Evolutionary conservation across 2,329 filamentous ascomycete species (phyloP), one percentile per base, ranked within the genome.

Genomic region (Cytospora mali): DNA sequence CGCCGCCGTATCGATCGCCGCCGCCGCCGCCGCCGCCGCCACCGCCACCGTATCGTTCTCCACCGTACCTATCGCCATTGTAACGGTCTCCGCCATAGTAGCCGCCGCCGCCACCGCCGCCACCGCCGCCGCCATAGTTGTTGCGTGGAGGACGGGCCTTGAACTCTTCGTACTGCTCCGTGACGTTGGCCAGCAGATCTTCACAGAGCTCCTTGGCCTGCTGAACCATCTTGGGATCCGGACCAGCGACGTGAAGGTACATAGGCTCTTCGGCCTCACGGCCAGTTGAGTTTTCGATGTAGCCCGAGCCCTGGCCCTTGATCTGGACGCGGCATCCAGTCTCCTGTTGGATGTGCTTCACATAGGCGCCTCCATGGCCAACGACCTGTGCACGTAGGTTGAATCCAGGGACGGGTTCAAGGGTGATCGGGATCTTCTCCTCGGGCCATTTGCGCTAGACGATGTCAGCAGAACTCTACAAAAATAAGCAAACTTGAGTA

Each of bases 331-430:
- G 91, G 75, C 95, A 98, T 66, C 91, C 86, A 16, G 95, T 98
- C 76, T 97, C 93, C 73, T 93, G 88, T 77, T 98, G 95, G 68
- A 99, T 98, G 73, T 97, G 94, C 77, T 99, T 99, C 65, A 99
- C 95, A 73, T 98, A 97, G 50, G 92, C 90, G 64, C 95, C 95
- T 33, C 93, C 93, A 69, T 94, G 91, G 55, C 95, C 95, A 60
- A 99, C 95, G 53, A 99, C 94, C 74, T 98, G 93, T 58, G 95
- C 95, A 67, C 95, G 90, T 54, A 99, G 81, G 73, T 99, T 99
- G 79, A 99, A 99, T 23, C 95, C 95, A 27, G 89, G 92, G 58
- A 98, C 87, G 0, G 94, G 91, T 69, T 98, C 95, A 62, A 99
- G 87, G 66, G 88, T 87, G 69, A 99, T 93, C 1, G 92, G 89